Percentiles rank a stretch among this genome's conserved stretches.
phyloP scores from a whole-genome alignment of 495 filamentous ascomycete species.

The Xylaria venustula region DNA sequence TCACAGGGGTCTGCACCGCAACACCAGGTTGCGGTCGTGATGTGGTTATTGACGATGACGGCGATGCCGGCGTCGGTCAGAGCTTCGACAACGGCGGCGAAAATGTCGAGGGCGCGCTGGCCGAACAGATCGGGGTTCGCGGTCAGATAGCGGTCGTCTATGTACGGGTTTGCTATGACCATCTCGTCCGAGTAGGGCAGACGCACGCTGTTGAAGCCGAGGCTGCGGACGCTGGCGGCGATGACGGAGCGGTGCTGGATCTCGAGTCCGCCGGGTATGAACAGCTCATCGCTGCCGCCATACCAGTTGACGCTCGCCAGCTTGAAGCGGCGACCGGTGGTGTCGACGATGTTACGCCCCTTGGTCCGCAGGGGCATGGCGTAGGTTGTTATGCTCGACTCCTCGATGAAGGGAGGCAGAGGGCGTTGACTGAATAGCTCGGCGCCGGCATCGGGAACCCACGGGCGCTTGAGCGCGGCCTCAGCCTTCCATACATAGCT shows the following conservation, averaged over 20 bases:
- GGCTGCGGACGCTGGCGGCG: constrained; percentile 45
- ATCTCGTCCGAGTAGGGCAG: constrained; percentile 63
- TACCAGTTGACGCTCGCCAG: constrained; percentile 64
- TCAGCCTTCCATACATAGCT: constrained; percentile 41
- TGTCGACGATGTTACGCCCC: constrained; percentile 57
- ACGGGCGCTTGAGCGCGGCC: constrained; percentile 37
- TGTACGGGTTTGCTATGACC: constrained; percentile 51
- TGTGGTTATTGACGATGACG: constrained; percentile 62
- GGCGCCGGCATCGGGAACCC: constrained; percentile 39
- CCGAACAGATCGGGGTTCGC: constrained; percentile 56
- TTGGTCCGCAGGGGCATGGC: constrained; percentile 50
- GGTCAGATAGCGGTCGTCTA: constrained; percentile 44
- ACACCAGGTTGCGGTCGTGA: constrained; percentile 61
- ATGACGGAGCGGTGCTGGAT: constrained; percentile 55
- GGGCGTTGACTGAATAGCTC: constrained; percentile 41
- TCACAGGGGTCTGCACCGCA: constrained; percentile 61
- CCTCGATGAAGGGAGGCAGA: constrained; percentile 37
- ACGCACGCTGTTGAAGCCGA: constrained; percentile 65
- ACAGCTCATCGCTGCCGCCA: constrained; percentile 58
- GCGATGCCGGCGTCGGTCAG: constrained; percentile 57
- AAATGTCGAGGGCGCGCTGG: constrained; percentile 52
- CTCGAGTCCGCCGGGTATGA: constrained; percentile 59
- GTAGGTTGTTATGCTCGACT: constrained; percentile 41
- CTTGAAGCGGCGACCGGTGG: constrained; percentile 49
- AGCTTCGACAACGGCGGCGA: constrained; percentile 49